Percentiles rank a stretch among this genome's conserved stretches.
Evolutionary conservation across 2,329 filamentous ascomycete genomes (phyloP).

Genomic region (Verticillium dahliae): DNA sequence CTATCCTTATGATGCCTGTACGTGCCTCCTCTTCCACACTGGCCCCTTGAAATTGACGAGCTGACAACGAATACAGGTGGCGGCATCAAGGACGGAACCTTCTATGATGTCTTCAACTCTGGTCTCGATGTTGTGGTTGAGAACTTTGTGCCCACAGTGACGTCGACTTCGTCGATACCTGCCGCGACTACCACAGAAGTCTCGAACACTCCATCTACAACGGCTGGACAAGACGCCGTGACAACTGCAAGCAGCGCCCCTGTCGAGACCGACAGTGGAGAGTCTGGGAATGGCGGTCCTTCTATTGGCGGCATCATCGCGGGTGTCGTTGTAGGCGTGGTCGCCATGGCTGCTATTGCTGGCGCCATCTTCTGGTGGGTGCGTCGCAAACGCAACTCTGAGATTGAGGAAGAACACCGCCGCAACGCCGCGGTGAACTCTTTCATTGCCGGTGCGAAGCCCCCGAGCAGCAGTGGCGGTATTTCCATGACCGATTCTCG

Average conservation of each 20-base stretch:
- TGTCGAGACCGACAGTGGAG: conserved; percentile 9
- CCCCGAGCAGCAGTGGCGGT: conserved; percentile 55
- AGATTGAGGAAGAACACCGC: conserved; percentile 78
- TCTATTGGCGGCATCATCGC: conserved; percentile 81
- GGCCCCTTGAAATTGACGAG: conserved; percentile 4
- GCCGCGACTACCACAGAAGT: conserved; percentile 14
- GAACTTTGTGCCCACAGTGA: conserved; percentile 18
- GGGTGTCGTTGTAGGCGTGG: conserved; percentile 78
- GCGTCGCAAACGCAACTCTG: conserved; percentile 67
- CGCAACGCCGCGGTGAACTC: conserved; percentile 73
- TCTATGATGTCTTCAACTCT: conserved; percentile 44
- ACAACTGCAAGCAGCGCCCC: conserved; percentile 3
- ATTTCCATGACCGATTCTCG: conserved; percentile 75
- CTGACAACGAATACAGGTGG: conserved; percentile 18
- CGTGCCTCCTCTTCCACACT: conserved; percentile 19
- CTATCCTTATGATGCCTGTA: conserved; percentile 59
- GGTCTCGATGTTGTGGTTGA: conserved; percentile 35
- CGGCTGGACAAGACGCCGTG: conserved; percentile 9
- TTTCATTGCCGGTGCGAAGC: conserved; percentile 62
- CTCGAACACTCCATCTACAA: conserved; percentile 6
- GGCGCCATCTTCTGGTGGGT: conserved; percentile 69
- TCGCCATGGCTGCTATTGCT: conserved; percentile 58
- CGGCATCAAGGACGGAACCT: conserved; percentile 18
- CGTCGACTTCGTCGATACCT: conserved; percentile 18
- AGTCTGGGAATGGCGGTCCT: conserved; percentile 30